A percentile compares a stretch with the other conserved stretches of the same genome.
Conservation (phyloP, 352 stramenopile species). For the Phytopythium mirpurense region DNA sequence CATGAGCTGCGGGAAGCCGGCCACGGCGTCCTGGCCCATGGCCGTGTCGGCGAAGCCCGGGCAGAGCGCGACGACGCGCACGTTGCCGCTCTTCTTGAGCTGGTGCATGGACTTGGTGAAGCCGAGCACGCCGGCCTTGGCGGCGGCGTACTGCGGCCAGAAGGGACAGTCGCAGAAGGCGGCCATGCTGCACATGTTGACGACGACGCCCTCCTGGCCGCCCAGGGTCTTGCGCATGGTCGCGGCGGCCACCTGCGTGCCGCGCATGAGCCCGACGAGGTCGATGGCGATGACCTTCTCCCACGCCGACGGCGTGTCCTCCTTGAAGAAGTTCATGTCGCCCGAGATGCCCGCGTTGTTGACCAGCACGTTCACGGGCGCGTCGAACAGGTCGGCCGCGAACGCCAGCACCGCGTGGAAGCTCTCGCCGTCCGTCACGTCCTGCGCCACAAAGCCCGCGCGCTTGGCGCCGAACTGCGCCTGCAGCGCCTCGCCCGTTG, state of each 20-base stretch:
- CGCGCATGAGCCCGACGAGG: conserved; percentile 38
- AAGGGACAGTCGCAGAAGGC: conserved; percentile 33
- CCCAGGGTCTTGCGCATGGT: conserved; percentile 28
- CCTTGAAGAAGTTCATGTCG: conserved; percentile 25
- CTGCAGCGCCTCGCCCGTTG: conserved; percentile 30
- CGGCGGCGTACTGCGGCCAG: conserved; percentile 41
- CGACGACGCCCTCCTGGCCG: conserved; percentile 34
- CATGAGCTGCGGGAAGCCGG: conserved; percentile 20
- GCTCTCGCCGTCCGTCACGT: conserved; percentile 35
- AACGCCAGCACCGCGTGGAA: conserved; percentile 43
- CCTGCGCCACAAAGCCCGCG: conserved; percentile 32
- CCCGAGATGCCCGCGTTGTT: conserved; percentile 55
- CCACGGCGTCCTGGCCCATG: conserved; percentile 30
- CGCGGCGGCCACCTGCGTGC: conserved; percentile 38
- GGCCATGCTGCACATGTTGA: conserved; percentile 45
- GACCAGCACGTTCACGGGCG: conserved; percentile 38
- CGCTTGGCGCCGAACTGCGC: conserved; percentile 21
- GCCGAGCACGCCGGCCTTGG: conserved; percentile 47
- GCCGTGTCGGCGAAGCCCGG: conserved; percentile 43
- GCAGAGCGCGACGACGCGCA: conserved; percentile 38
- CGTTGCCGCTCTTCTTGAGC: conserved; percentile 35
- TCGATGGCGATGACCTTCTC: conserved; percentile 47
- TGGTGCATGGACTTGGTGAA: conserved; percentile 46
- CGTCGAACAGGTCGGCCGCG: conserved; percentile 27
- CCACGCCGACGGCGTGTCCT: conserved; percentile 31